Conservation (phyloP, 73 alveolate species). For the Vitrella brassicaformis region DNA sequence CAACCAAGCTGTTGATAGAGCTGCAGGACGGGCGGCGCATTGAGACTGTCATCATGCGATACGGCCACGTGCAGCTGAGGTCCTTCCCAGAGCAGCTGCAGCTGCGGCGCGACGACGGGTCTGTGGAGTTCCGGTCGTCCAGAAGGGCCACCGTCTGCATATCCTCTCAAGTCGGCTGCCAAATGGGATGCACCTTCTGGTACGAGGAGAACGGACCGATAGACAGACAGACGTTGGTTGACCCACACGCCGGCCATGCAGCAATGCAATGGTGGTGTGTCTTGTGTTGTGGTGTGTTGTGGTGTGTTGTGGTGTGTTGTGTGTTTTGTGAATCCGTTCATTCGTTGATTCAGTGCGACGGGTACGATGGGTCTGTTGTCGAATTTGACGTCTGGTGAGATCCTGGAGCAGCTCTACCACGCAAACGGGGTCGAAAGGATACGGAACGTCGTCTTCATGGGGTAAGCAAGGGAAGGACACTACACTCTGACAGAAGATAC, state of each 20-base stretch:
- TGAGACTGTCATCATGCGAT: background rate
- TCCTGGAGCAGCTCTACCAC: background rate
- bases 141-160: background rate
- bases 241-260: too few species aligned
- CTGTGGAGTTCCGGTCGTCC: background rate
- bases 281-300: too few species aligned
- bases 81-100: background rate
- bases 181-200: background rate
- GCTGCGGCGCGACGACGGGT: background rate
- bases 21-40: background rate
- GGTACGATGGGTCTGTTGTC: background rate
- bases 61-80: background rate
- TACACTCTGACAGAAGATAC: too few species aligned
- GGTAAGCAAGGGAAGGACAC: too few species aligned
- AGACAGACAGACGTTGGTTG: too few species aligned
- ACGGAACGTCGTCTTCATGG: background rate
- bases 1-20: background rate
- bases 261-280: too few species aligned
- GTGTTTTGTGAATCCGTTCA: too few species aligned
- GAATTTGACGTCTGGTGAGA: background rate
- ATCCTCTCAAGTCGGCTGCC: background rate
- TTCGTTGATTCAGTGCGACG: too few species aligned
- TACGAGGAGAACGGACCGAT: too few species aligned
- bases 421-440: background rate
- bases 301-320: too few species aligned